A percentile compares a stretch with the other conserved stretches of the same genome.
phyloP scores from a whole-genome alignment of 164 flowering plant species.

The Umbilicus rupestris region DNA sequence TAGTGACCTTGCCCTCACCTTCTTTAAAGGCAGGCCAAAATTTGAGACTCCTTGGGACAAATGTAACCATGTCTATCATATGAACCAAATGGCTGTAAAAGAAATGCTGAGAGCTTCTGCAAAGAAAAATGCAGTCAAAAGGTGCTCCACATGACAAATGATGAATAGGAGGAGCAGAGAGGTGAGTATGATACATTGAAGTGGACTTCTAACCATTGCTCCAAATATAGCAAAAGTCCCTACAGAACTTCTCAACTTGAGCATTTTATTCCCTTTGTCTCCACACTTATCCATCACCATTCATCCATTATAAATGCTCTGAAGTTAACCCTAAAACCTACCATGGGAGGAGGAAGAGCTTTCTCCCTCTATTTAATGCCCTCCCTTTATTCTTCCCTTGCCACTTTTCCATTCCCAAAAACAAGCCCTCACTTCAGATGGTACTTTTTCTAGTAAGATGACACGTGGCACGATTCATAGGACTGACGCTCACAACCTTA shows the following conservation, averaged over 20 bases:
- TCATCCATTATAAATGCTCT: not conserved
- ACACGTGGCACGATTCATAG: not conserved
- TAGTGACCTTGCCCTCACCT: no score
- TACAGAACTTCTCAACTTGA: not conserved
- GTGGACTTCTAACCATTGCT: slow-evolving; percentile 4
- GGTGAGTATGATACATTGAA: not conserved
- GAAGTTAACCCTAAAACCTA: not conserved
- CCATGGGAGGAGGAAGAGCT: not conserved
- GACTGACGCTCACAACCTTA: no score
- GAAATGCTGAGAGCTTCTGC: not conserved
- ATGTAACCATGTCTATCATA: not conserved
- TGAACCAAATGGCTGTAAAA: not conserved
- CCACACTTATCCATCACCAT: slow-evolving; percentile 1
- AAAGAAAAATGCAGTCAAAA: not conserved
- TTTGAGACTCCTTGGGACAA: no score
- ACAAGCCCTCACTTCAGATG: no score
- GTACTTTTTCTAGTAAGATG: not conserved
- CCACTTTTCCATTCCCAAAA: no score
- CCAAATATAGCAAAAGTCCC: not conserved
- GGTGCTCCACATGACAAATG: not conserved
- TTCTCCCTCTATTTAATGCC: not conserved
- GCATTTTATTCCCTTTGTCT: slow-evolving; percentile 3
- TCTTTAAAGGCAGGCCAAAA: no score
- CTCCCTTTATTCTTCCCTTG: not conserved
- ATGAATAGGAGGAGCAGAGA: not conserved